Evolutionary conservation across 768 basidiomycete species (phyloP).

Genomic region (Xerocomellus intermedius): DNA sequence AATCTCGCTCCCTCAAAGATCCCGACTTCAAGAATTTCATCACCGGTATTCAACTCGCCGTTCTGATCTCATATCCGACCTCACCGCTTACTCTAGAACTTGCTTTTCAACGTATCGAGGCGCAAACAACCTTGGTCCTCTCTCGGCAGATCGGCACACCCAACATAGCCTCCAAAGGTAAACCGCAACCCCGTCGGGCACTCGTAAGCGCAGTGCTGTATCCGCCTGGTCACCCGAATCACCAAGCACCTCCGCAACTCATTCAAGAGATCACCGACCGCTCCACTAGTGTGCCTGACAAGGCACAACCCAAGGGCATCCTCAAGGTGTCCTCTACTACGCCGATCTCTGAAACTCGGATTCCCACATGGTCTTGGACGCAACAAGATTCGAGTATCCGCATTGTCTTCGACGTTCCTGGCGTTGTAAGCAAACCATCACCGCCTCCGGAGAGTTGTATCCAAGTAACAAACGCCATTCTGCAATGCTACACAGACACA

Average conservation of each 20-base stretch:
- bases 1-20: conserved; percentile 57
- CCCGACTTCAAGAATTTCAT: conserved; percentile 67
- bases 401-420: conserved; percentile 54
- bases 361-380: conserved; percentile 55
- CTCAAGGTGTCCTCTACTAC: conserved; percentile 32
- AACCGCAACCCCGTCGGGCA: conserved; percentile 54
- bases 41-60: conserved; percentile 44
- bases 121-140: conserved; percentile 54
- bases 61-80: conserved; percentile 3
- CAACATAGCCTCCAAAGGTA: conserved; percentile 79
- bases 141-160: conserved; percentile 71
- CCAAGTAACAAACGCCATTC: conserved; percentile 1
- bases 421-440: conserved; percentile 46
- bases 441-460: conserved; percentile 2
- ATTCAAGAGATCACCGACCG: conserved; percentile 38
- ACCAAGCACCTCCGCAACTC: conserved; percentile 9
- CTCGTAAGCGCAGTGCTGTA: conserved; percentile 49
- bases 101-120: conserved; percentile 65
- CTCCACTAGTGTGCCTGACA: conserved; percentile 37
- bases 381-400: conserved; percentile 42
- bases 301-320: conserved; percentile 40
- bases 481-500: conserved; percentile 40
- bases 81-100: conserved; percentile 47
- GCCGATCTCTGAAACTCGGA: conserved; percentile 6
- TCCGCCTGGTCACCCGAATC: conserved; percentile 23